Conservation (phyloP, 306 rosid species). For the Macrotyloma uniflorum region DNA sequence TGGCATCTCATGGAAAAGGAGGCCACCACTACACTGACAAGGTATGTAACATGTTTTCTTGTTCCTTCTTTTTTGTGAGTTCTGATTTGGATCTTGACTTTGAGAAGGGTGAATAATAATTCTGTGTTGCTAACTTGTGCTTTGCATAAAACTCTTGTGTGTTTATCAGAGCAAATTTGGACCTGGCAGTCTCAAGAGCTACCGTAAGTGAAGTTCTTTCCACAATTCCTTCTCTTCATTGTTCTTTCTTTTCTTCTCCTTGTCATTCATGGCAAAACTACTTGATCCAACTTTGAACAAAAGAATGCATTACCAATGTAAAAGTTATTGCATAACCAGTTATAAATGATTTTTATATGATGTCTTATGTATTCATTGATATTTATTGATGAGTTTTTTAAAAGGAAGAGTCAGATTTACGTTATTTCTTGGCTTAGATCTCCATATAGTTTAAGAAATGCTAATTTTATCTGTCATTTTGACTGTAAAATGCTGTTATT, state of each 20-base stretch:
- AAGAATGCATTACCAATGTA: too few species aligned
- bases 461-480: background rate
- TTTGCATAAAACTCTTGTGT: background rate
- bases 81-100: background rate
- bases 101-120: background rate
- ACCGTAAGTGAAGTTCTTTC: slow-evolving; percentile 62
- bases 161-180: slow-evolving; percentile 61
- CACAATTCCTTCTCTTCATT: background rate
- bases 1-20: slow-evolving; percentile 71
- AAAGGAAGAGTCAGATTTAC: background rate
- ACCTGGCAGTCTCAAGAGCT: slow-evolving; percentile 74
- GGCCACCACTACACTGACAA: slow-evolving; percentile 53
- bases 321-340: too few species aligned
- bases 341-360: too few species aligned
- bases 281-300: background rate
- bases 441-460: background rate
- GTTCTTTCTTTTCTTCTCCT: background rate
- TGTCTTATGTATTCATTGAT: too few species aligned
- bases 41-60: slow-evolving; percentile 36
- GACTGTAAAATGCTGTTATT: background rate
- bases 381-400: background rate
- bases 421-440: background rate
- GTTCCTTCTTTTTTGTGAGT: background rate
- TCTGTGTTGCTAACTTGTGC: background rate
- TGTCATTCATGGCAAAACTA: background rate